Base-by-base conservation (phyloP, 441 rosid genomes). In the Hura crepitans region DNA sequence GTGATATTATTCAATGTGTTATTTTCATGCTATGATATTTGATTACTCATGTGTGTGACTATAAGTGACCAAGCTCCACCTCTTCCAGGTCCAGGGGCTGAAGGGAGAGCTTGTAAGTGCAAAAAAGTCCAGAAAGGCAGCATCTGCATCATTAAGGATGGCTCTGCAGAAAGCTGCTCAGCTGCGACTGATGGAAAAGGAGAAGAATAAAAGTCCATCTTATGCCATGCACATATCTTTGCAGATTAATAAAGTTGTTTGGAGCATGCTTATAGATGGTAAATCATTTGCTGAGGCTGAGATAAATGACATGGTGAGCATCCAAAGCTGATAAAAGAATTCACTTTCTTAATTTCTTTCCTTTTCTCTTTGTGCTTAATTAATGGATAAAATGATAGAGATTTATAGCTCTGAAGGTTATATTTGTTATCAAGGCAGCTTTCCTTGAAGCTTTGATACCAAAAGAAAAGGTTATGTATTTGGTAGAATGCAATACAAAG, bases 251-350 rank as follows among this genome's bases (percentile, higher is more conserved):
- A 91, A 92, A 85, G 95, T 95, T 60, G 89, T 91, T 30, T 95
- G 99, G 99, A 83, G 88, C 81, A 95, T 95, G 99, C 87, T 95
- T 77, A 74, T 89, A 74, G 99, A 95, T 83, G 97, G 98, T 60
- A 95, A 95, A 89, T 75, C 98, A 71, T 91, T 95, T 80, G 93
- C 99, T 28, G 99, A 95, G 84, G 95, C 97, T 72, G 98, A 95
- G 85, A 95, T 95, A 80, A 92, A 92, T 84, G 95, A 93, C 79
- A 88, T 95, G 99, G 99, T 95, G 73, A 85, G 92, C 66, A 37
- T 20, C 76, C 69, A 54, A 77, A 27, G 15, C 10, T n/a, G n/a
- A n/a, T n/a, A n/a, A n/a, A n/a, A n/a, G n/a, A n/a, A 55, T 33
- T 35, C 37, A 45, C 47, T 27, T 51, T 2, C 33, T 62, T 51